A percentile compares a stretch with the other conserved stretches of the same genome.
Conservation (phyloP, 2,329 filamentous ascomycete genomes). For the Cladophialophora chaetospira region DNA sequence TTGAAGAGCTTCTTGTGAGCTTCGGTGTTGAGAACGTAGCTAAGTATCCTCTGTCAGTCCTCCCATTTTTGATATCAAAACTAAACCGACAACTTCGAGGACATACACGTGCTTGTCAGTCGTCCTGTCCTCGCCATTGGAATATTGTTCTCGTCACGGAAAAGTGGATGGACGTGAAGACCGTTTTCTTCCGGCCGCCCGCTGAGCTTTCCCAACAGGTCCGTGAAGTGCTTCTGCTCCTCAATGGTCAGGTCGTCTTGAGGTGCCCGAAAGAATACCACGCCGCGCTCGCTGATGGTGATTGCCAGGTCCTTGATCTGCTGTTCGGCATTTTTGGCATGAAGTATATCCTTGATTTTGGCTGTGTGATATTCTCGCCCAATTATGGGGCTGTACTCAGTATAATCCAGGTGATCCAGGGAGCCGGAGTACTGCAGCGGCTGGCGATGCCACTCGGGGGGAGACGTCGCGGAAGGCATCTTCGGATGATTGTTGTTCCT, state of each 20-base stretch:
- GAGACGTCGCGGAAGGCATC: too few relatives aligned
- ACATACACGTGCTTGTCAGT: conserved; percentile 28
- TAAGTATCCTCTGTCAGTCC: conserved; percentile 33
- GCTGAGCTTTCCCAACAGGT: conserved; percentile 47
- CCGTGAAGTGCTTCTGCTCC: conserved; percentile 50
- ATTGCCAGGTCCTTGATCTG: conserved; percentile 65
- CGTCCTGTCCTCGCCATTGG: conserved; percentile 29
- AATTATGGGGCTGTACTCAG: conserved; percentile 44
- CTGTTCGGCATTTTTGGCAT: conserved; percentile 63
- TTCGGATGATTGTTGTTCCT: too few relatives aligned
- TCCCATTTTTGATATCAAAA: too few relatives aligned
- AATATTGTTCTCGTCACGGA: conserved; percentile 26
- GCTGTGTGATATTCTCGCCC: conserved; percentile 45
- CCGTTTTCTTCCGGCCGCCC: conserved; percentile 53
- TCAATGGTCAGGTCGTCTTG: conserved; percentile 46
- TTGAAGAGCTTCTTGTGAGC: conserved; percentile 53
- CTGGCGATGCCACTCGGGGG: conserved; percentile 44
- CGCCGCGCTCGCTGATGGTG: conserved; percentile 58
- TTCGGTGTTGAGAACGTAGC: conserved; percentile 60
- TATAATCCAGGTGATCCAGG: conserved; percentile 26
- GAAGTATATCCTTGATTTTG: conserved; percentile 57
- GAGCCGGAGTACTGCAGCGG: conserved; percentile 26
- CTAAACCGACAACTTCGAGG: too few relatives aligned
- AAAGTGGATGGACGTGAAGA: conserved; percentile 58
- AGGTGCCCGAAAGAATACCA: conserved; percentile 67